These are phyloP conservation scores for Pyracantha coccinea DNA, from an alignment of 331 rosid genomes.

Conservation along the genomic window DNA sequence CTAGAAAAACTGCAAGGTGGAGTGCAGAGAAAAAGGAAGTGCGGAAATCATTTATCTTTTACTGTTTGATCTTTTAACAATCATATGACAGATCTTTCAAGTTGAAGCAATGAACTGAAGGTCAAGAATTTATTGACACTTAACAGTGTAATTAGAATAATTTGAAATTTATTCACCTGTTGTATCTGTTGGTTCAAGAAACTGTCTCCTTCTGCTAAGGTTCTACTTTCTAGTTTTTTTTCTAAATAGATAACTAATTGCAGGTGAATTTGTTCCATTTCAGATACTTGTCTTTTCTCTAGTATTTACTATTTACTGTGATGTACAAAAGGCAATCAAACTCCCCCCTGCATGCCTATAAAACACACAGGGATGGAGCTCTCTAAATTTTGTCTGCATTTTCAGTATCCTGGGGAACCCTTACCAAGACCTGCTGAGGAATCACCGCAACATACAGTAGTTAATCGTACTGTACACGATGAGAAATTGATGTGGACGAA, in stretches of 20 bases:
- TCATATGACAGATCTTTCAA: not conserved
- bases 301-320: not conserved
- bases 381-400: not conserved
- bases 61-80: not conserved
- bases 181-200: not conserved
- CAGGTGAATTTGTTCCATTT: not conserved
- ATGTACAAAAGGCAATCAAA: not conserved
- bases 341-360: not conserved
- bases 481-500: slow-evolving; percentile 30
- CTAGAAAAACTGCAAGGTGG: too few relatives aligned
- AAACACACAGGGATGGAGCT: not conserved
- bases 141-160: too few relatives aligned
- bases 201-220: not conserved
- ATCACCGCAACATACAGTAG: slow-evolving; percentile 19
- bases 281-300: not conserved
- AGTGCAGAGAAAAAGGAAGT: too few relatives aligned
- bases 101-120: not conserved
- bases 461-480: slow-evolving; percentile 23
- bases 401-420: slow-evolving; percentile 19
- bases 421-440: slow-evolving; percentile 22
- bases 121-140: too few relatives aligned
- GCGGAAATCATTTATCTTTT: not conserved
- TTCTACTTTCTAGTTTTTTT: too few relatives aligned
- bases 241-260: not conserved
- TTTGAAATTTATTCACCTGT: not conserved